These are phyloP conservation scores for Trichoderma orchidacearum DNA, from an alignment of 495 filamentous ascomycete species.

Conservation along the genomic window DNA sequence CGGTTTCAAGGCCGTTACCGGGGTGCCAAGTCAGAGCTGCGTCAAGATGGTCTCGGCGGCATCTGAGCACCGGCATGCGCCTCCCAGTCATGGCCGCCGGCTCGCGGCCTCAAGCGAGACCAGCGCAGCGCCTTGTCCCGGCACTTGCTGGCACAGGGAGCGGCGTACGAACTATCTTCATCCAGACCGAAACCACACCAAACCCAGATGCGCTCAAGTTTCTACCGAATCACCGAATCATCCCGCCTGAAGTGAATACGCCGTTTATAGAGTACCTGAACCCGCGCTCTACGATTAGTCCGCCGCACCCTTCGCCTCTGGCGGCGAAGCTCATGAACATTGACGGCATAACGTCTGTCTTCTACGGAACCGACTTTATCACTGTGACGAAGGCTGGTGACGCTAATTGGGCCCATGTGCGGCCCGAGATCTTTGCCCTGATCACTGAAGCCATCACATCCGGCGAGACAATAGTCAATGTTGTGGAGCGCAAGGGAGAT, in stretches of 20 bases:
- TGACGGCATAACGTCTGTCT: slow-evolving; percentile 85
- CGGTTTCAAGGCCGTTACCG: background rate
- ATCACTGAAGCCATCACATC: slow-evolving; percentile 83
- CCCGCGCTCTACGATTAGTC: slow-evolving; percentile 74
- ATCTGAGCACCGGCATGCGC: background rate
- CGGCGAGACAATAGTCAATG: slow-evolving; percentile 69
- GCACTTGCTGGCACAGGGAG: background rate
- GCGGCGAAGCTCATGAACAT: slow-evolving; percentile 80
- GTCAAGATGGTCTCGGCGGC: background rate
- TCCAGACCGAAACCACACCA: slow-evolving; percentile 88
- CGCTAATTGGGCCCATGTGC: slow-evolving; percentile 85
- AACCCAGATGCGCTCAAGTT: slow-evolving; percentile 92
- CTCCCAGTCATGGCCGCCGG: slow-evolving; percentile 2
- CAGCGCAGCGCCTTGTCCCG: slow-evolving; percentile 2
- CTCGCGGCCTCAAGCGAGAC: slow-evolving; percentile 9
- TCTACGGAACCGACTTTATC: slow-evolving; percentile 91
- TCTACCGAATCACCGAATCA: slow-evolving; percentile 68
- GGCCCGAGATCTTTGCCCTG: slow-evolving; percentile 86
- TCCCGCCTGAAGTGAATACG: slow-evolving; percentile 56
- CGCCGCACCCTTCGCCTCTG: slow-evolving; percentile 85
- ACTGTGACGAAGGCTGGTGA: slow-evolving; percentile 85
- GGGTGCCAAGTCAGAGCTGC: background rate
- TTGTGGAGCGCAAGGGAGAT: slow-evolving; percentile 43
- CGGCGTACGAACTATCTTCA: slow-evolving; percentile 74
- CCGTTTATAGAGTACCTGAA: slow-evolving; percentile 84